These are phyloP conservation scores for Piper longum DNA, from an alignment of 164 flowering plant species.

Conservation along the genomic window DNA sequence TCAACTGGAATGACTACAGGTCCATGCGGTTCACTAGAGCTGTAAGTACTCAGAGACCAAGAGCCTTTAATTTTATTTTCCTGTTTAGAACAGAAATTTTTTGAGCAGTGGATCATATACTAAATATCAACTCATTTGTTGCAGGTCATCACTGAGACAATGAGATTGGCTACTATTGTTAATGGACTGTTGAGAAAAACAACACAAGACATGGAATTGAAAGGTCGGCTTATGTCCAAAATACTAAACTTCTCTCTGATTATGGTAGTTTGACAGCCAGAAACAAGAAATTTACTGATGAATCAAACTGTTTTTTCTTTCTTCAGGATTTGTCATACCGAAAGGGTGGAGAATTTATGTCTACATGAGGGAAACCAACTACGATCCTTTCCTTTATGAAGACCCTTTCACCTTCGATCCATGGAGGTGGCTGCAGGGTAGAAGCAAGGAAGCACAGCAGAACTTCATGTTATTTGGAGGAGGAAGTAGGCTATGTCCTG, in stretches of 20 bases:
- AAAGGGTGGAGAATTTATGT: conserved; percentile 54
- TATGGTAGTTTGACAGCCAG: neutral
- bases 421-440: conserved; percentile 72
- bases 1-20: conserved; percentile 19
- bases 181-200: conserved; percentile 42
- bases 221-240: conserved; percentile 16
- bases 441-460: conserved; percentile 45
- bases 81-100: too few relatives aligned
- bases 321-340: conserved; percentile 37
- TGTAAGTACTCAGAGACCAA: conserved; percentile 6
- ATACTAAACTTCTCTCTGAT: neutral
- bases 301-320: neutral
- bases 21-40: conserved; percentile 25
- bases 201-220: conserved; percentile 31
- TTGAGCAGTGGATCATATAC: neutral
- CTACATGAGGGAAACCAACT: conserved; percentile 36
- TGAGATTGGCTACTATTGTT: conserved; percentile 36
- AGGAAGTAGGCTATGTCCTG: conserved; percentile 79
- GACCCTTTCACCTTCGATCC: conserved; percentile 43
- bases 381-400: conserved; percentile 29
- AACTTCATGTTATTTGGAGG: conserved; percentile 65
- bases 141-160: conserved; percentile 40
- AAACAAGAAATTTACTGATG: neutral
- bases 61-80: neutral
- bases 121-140: neutral